Evolutionary conservation across 441 rosid species (phyloP), one percentile per base, ranked within the genome.

Genomic region (Geranium incanum): DNA sequence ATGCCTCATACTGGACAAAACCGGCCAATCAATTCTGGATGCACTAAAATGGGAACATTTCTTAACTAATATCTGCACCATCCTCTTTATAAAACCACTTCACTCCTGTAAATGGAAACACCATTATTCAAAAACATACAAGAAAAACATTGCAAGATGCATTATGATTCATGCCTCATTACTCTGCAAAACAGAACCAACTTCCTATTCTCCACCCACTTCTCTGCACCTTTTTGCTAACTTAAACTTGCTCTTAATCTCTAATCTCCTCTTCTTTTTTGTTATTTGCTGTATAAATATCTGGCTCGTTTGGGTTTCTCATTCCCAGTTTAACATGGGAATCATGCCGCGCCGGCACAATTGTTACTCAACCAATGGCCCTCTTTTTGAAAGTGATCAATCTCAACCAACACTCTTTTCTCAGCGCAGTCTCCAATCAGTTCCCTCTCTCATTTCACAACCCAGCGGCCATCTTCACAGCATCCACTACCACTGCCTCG

Each of bases 401-500:
- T 68, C 69, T 67, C 75, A 72, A 37, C 45, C 77, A 41, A 75
- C 76, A 11, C 70, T 79, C 11, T 62, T 7, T 72, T 81, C 88
- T 62, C 82, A 79, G 75, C 80, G 73, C 21, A 85, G 88, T 71
- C 80, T 85, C 18, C 77, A 74, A 7, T 78, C 88, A 38, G 75
- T 82, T 55, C 83, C 88, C 76, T 83, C 83, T 39, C 82, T 84
- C 15, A 74, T 78, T 65, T 74, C 81, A 72, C 75, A 68, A 2
- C 1, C 65, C 55, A 38, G 60, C 74, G 68, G 37, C 36, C 18
- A 41, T 21, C 70, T 70, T 67, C 45, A 83, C 39, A 68, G 19
- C 78, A 36, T 52, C 71, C 72, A 73, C 55, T 69, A 82, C 79
- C 81, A 78, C 79, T 87, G 90, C 80, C 79, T 93, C 72, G 60